Percentiles rank a stretch among this genome's conserved stretches.
These are phyloP conservation scores for Pestalotiopsis sp. DNA, from an alignment of 2,329 filamentous ascomycete species.

Conservation along the genomic window DNA sequence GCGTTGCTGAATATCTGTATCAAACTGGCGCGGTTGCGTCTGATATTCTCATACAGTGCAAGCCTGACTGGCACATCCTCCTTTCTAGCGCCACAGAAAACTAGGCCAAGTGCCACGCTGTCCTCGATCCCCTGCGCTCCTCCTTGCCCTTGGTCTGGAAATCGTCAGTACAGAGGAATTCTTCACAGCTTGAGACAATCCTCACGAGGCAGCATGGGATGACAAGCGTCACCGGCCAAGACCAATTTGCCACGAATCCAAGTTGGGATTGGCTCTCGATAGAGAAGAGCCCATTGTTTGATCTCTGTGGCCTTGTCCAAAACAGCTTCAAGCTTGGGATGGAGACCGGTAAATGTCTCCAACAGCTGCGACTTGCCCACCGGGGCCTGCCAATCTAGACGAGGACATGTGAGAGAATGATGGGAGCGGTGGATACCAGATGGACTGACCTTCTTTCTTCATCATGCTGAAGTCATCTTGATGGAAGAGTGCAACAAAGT, in stretches of 20 bases:
- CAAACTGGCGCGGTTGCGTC: slow-evolving; percentile 31
- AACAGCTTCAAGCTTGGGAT: slow-evolving; percentile 15
- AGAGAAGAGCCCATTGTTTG: slow-evolving; percentile 31
- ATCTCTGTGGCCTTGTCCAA: slow-evolving; percentile 28
- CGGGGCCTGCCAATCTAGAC: slow-evolving; percentile 22
- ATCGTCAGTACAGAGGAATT: neutral
- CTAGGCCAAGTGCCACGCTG: slow-evolving; percentile 32
- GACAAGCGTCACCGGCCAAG: slow-evolving; percentile 24
- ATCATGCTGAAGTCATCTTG: slow-evolving; percentile 14
- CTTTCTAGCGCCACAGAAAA: slow-evolving; percentile 23
- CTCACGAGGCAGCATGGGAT: slow-evolving; percentile 28
- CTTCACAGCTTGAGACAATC: neutral
- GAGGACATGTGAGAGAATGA: neutral
- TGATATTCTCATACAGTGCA: slow-evolving; percentile 31
- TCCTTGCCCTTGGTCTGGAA: slow-evolving; percentile 29
- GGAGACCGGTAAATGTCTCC: slow-evolving; percentile 12
- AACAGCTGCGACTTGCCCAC: slow-evolving; percentile 16
- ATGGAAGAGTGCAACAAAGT: slow-evolving; percentile 23
- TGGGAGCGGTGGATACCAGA: neutral
- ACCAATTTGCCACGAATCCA: slow-evolving; percentile 26
- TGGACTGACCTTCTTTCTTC: slow-evolving; percentile 16
- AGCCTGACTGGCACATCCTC: slow-evolving; percentile 24
- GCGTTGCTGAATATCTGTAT: slow-evolving; percentile 38
- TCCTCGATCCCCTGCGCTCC: slow-evolving; percentile 37
- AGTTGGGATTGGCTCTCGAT: slow-evolving; percentile 28